Evolutionary conservation across 495 filamentous ascomycete genomes (phyloP), one percentile per base, ranked within the genome.

Genomic region (Emericellopsis terricola): DNA sequence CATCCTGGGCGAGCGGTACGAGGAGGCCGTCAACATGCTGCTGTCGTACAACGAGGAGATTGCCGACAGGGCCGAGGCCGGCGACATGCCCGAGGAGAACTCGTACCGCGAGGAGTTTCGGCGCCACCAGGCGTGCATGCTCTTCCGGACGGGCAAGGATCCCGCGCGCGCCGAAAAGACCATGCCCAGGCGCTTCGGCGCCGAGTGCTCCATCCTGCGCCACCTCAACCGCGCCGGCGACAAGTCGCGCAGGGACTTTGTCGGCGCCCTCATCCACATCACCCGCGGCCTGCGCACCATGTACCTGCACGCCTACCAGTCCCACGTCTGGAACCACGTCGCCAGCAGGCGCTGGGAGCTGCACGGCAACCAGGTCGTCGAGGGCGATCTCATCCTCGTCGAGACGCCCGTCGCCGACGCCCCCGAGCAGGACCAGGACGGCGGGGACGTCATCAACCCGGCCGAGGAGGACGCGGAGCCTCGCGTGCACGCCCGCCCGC

Each of bases 251-350:
- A 56, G 46, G 17, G 86, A 97, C 53, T 85, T 68, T 44, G 62
- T 79, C 31, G 84, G 83, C 9, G 84, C 87, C 0, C 49, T 97
- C 34, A 66, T 74, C 48, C 61, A 61, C 19, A 81, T 96, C 37
- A 75, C 70, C 6, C 67, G 85, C 2, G 76, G 78, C 24, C 63
- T 94, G 53, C 72, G 81, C 11, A 64, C 81, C 23, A 94, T 96
- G 81, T 97, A 97, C 43, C 75, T 91, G 9, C 89, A 97, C 44
- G 89, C 91, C 18, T 94, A 92, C 55, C 89, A 97, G 49, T 86
- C 78, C 4, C 65, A 84, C 8, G 77, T 97, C 7, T 97, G 86
- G 86, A 97, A 97, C 56, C 59, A 65, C 37, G 82, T 74, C 16
- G 83, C 68, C 10, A 75, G 76, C 36, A 74, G 75, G 43, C 78